phyloP scores from a whole-genome alignment of 192 early-diverging fungal species.

The Dimargaris verticillata region DNA sequence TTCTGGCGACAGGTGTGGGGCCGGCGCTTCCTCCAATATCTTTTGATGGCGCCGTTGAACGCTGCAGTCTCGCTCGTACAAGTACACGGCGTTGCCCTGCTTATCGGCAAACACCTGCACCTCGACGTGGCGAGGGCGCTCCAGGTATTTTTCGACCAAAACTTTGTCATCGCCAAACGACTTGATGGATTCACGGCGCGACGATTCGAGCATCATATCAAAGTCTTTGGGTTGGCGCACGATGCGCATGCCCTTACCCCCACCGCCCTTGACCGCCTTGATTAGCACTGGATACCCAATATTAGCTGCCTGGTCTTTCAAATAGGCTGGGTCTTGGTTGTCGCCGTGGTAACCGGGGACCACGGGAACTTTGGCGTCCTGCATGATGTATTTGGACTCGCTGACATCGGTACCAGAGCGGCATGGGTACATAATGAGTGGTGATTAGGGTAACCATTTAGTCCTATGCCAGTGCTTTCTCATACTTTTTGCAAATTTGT shows the following conservation, averaged over 20 bases:
- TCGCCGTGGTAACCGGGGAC: constrained; percentile 91
- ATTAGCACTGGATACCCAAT: constrained; percentile 95
- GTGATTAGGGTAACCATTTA: too few relatives aligned
- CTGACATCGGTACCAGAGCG: too few relatives aligned
- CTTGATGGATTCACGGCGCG: constrained; percentile 71
- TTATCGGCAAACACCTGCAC: constrained; percentile 91
- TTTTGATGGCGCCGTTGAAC: constrained; percentile 94
- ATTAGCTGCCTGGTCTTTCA: constrained; percentile 52
- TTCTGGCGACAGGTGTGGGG: constrained; percentile 59
- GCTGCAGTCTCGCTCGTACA: constrained; percentile 92
- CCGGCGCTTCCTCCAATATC: constrained; percentile 90
- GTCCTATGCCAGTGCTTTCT: too few relatives aligned
- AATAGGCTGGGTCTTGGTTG: constrained; percentile 55
- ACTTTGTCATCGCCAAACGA: constrained; percentile 83
- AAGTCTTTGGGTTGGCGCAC: constrained; percentile 63
- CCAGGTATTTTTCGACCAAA: constrained; percentile 83
- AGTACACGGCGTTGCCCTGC: constrained; percentile 71
- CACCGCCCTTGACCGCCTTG: constrained; percentile 93
- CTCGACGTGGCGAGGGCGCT: constrained; percentile 79
- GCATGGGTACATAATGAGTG: too few relatives aligned
- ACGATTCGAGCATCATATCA: constrained; percentile 66
- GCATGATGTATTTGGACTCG: constrained; percentile 84
- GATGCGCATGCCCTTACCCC: constrained; percentile 96
- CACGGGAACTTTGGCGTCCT: constrained; percentile 70
- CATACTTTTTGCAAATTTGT: too few relatives aligned